phyloP scores from a whole-genome alignment of 768 basidiomycete species.

The Tephrocybe sp. region DNA sequence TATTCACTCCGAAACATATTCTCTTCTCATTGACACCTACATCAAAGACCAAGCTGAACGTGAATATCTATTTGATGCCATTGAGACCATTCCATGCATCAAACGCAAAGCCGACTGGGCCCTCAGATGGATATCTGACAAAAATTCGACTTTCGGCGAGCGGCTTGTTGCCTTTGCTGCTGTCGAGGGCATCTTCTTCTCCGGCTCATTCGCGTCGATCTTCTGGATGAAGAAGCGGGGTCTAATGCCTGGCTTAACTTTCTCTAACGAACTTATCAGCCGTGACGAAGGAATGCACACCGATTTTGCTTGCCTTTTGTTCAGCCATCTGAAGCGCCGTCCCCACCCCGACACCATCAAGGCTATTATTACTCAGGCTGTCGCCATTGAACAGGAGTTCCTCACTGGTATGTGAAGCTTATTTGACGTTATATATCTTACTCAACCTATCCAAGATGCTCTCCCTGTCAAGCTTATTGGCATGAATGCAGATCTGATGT shows the following conservation, averaged over 20 bases:
- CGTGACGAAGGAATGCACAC: slow-evolving; percentile 97
- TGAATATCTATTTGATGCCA: slow-evolving; percentile 85
- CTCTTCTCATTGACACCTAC: slow-evolving; percentile 92
- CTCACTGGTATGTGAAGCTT: slow-evolving; percentile 54
- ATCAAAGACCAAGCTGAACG: slow-evolving; percentile 80
- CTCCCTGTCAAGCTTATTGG: slow-evolving; percentile 86
- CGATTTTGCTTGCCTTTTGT: slow-evolving; percentile 92
- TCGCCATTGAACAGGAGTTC: slow-evolving; percentile 85
- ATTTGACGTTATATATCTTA: background rate
- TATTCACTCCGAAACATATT: slow-evolving; percentile 95
- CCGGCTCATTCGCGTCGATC: slow-evolving; percentile 89
- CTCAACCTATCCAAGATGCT: slow-evolving; percentile 54
- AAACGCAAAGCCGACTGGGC: slow-evolving; percentile 96
- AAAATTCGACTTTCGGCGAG: slow-evolving; percentile 79
- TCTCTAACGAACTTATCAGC: slow-evolving; percentile 95
- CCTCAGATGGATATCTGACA: slow-evolving; percentile 86
- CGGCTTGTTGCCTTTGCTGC: slow-evolving; percentile 93
- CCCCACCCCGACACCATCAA: slow-evolving; percentile 79
- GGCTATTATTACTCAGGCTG: slow-evolving; percentile 78
- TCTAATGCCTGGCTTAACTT: slow-evolving; percentile 95
- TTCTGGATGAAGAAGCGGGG: slow-evolving; percentile 99
- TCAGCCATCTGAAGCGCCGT: slow-evolving; percentile 77
- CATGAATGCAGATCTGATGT: slow-evolving; percentile 91
- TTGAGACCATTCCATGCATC: slow-evolving; percentile 93
- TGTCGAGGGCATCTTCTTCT: slow-evolving; percentile 98